Evolutionary conservation across 2,329 filamentous ascomycete genomes (phyloP), one percentile per base, ranked within the genome.

Genomic region (Hymenoscyphus fraxineus): DNA sequence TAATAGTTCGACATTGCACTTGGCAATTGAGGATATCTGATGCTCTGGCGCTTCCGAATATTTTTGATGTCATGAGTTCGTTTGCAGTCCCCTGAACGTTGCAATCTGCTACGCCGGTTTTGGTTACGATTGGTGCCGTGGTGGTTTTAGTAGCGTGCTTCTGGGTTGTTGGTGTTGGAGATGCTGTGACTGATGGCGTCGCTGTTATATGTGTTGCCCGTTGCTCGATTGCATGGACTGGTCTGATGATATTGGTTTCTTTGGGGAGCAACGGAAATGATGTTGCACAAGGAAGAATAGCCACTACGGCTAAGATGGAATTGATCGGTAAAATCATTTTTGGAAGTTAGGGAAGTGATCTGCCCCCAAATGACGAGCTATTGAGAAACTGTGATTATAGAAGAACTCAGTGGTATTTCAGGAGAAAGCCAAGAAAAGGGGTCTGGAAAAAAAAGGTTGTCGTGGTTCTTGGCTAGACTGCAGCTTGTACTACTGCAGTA

Each of bases 81-180:
- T 31, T 65, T 22, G 67, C 59, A 13, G 44, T 61, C 32, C 64
- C 65, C 59, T 67, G 58, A n/a, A 65, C 56, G 38, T 68, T 56
- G 40, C 64, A 68, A n/a, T 59, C 58, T 39, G 62, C 64, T 56
- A 67, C 15, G 9, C 27, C 59, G 3, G 61, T 59, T n/a, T 65
- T 67, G 6, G 65, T 67, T n/a, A 65, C 54, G n/a, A 64, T 62
- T 0, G 56, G 41, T 3, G 54, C 31, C 35, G 65, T 62, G 15
- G 51, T 40, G n/a, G 61, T 56, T 9, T 22, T 51, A 10, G 44
- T 22, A 4, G 44, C 9, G 44, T n/a, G 19, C 22, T 10, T n/a
- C 3, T n/a, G 27, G 39, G 41, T n/a, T n/a, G 55, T 38, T 40
- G 60, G 54, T 41, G 41, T 31, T 9, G 27, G 32, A 47, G 54